Evolutionary conservation across 176 grass and related monocot genomes (phyloP).

Genomic region (Hyparrhenia diplandra): DNA sequence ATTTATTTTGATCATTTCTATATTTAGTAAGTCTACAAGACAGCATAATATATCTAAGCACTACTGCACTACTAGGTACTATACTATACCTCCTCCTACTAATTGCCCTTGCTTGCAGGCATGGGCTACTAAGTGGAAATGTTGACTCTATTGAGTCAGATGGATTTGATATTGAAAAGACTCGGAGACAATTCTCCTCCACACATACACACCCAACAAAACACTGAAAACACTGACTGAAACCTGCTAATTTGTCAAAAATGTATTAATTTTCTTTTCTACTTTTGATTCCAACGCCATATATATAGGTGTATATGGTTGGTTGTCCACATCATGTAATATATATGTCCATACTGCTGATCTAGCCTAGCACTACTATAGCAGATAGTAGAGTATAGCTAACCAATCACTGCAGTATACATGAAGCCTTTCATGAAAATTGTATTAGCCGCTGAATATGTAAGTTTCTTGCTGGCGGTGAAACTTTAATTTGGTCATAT

Average conservation of each 20-base stretch:
- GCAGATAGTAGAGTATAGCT: neutral
- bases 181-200: neutral
- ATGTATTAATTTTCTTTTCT: neutral
- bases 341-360: neutral
- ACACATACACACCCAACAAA: neutral
- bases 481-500: neutral
- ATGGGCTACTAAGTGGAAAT: slow-evolving; percentile 11
- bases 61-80: neutral
- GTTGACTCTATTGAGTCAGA: neutral
- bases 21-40: slow-evolving; percentile 5
- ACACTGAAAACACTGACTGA: too few relatives aligned
- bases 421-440: too few relatives aligned
- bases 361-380: neutral
- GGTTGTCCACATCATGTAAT: neutral
- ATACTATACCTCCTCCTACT: neutral
- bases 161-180: slow-evolving; percentile 18
- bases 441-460: neutral
- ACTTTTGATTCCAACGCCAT: neutral
- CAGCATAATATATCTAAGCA: neutral
- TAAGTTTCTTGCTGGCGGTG: neutral
- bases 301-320: neutral
- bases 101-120: slow-evolving; percentile 25
- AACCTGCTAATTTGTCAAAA: neutral
- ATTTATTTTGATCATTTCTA: neutral
- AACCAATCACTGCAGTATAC: too few relatives aligned